Percentiles rank a stretch among this genome's conserved stretches.
Conservation (phyloP, 768 basidiomycete genomes). For the Pholiota conissans region DNA sequence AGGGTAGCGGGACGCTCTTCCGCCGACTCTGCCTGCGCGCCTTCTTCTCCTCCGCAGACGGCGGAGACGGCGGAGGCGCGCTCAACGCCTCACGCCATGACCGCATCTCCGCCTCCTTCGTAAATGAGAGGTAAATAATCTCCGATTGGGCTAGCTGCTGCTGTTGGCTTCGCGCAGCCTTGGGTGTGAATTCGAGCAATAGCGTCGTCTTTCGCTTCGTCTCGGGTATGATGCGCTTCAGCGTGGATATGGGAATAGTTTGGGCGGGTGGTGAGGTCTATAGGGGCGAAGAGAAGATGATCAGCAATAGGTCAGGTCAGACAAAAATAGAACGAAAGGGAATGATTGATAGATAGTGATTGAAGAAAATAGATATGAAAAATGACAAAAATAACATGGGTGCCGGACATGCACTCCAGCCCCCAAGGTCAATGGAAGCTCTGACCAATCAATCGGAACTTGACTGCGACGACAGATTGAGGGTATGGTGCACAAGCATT, state of each 20-base stretch:
- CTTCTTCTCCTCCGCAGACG: slow-evolving; percentile 10
- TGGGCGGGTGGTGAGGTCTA: slow-evolving; percentile 24
- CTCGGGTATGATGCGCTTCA: slow-evolving; percentile 27
- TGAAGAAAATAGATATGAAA: too few species aligned
- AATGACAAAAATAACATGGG: too few species aligned
- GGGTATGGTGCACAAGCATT: too few species aligned
- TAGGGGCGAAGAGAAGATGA: not conserved
- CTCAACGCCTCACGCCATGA: slow-evolving; percentile 33
- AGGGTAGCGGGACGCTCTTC: slow-evolving; percentile 14
- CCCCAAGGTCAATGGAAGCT: too few species aligned
- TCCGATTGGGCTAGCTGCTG: slow-evolving; percentile 14
- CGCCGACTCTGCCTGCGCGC: slow-evolving; percentile 18
- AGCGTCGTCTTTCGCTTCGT: slow-evolving; percentile 24
- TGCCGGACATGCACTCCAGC: too few species aligned
- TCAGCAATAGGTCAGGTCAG: not conserved
- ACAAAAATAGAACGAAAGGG: too few species aligned
- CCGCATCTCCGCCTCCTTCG: slow-evolving; percentile 25
- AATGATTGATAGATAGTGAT: too few species aligned
- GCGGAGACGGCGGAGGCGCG: slow-evolving; percentile 4
- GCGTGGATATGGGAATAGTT: slow-evolving; percentile 21
- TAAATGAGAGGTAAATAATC: slow-evolving; percentile 28
- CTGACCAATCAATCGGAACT: too few species aligned
- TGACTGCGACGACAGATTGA: too few species aligned
- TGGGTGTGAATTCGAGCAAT: slow-evolving; percentile 21
- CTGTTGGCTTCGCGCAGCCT: slow-evolving; percentile 6